Conservation (phyloP, 148 eudicot species). For the Limonium bicolor region DNA sequence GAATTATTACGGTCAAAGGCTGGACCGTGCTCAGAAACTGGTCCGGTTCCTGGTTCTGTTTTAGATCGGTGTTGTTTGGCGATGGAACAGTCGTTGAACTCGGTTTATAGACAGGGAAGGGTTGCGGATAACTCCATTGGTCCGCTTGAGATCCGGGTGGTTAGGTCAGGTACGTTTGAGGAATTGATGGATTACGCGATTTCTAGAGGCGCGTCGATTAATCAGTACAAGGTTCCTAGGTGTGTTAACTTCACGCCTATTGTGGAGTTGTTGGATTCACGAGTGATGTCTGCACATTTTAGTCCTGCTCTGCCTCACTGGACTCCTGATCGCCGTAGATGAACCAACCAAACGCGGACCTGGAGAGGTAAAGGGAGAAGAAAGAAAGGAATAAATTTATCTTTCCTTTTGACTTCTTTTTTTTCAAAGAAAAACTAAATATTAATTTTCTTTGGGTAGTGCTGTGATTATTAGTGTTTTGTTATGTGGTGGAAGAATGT, state of each 20-base stretch:
- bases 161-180: conserved; percentile 60
- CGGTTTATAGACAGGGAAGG: conserved; percentile 77
- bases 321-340: conserved; percentile 61
- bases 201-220: conserved; percentile 82
- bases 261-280: conserved; percentile 62
- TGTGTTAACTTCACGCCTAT: conserved; percentile 81
- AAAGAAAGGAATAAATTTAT: no score
- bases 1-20: conserved; percentile 47
- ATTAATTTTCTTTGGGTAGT: no score
- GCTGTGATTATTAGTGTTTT: no score
- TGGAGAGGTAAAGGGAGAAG: no score
- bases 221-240: conserved; percentile 74
- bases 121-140: conserved; percentile 66
- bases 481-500: no score
- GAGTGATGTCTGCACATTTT: conserved; percentile 61
- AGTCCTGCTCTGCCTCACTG: conserved; percentile 50
- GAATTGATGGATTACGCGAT: conserved; percentile 87
- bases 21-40: no score
- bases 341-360: no score
- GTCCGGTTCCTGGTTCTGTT: conserved; percentile 20
- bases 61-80: conserved; percentile 44
- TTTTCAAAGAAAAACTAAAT: no score
- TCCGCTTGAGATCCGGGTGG: conserved; percentile 71
- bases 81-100: conserved; percentile 70
- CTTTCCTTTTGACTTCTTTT: no score